Conservation (phyloP, 2,329 filamentous ascomycete species). For the Colletotrichum acutatum region DNA sequence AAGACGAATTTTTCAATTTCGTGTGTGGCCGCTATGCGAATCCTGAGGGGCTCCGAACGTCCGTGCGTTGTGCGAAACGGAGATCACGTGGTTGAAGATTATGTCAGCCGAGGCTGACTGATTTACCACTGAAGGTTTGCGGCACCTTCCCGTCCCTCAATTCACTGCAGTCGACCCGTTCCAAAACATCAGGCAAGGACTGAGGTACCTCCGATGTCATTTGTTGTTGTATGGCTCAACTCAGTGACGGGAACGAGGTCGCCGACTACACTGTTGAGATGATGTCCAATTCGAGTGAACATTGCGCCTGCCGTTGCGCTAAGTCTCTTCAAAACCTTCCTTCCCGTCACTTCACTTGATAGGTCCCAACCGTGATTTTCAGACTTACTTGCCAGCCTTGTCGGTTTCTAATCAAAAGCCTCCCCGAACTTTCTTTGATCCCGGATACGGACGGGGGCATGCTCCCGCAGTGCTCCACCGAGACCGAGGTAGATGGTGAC, state of each 20-base stretch:
- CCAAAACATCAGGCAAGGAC: neutral
- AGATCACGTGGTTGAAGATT: conserved; percentile 48
- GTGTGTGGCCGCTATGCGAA: conserved; percentile 58
- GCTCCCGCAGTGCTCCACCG: neutral
- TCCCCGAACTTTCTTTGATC: conserved; percentile 12
- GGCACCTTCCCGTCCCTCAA: neutral
- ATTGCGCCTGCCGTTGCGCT: neutral
- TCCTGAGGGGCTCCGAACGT: conserved; percentile 50
- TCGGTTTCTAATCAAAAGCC: neutral
- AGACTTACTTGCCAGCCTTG: conserved; percentile 16
- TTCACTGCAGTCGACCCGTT: neutral
- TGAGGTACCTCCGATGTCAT: neutral
- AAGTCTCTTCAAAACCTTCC: conserved; percentile 14
- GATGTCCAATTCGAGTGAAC: conserved; percentile 8
- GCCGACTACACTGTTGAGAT: neutral
- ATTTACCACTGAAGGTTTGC: neutral
- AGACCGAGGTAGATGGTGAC: conserved; percentile 10
- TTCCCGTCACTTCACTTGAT: neutral
- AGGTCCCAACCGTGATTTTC: neutral
- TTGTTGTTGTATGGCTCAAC: neutral
- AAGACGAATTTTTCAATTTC: conserved; percentile 57
- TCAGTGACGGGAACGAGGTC: neutral
- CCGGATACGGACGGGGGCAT: neutral
- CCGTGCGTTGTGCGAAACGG: conserved; percentile 27
- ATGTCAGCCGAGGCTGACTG: conserved; percentile 41